phyloP scores from a whole-genome alignment of 345 rosid species.

The Acer saccharum region DNA sequence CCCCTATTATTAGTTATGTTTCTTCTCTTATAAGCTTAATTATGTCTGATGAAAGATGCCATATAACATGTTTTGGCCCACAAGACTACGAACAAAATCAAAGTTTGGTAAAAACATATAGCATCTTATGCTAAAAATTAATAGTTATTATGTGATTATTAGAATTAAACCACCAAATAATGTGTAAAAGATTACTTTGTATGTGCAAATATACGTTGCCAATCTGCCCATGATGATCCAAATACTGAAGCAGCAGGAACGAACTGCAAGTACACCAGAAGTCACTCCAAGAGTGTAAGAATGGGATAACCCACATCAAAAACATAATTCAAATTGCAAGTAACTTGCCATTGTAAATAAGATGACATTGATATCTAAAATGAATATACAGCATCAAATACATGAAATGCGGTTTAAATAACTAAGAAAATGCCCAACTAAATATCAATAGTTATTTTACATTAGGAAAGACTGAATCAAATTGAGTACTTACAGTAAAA shows the following conservation, averaged over 20 bases:
- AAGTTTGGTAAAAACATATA: not conserved
- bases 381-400: not conserved
- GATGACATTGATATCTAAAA: not conserved
- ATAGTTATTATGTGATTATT: not conserved
- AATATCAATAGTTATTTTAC: not conserved
- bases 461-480: not conserved
- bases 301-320: not conserved
- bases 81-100: not conserved
- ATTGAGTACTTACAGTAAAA: constrained; percentile 59
- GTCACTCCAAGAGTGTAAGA: not conserved
- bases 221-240: constrained; percentile 77
- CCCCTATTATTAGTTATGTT: not conserved
- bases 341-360: not conserved
- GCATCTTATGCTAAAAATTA: not conserved
- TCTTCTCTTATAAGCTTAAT: not conserved
- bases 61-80: not conserved
- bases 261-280: constrained; percentile 42
- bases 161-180: not conserved
- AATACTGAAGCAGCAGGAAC: constrained; percentile 73
- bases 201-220: constrained; percentile 64
- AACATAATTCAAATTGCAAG: not conserved
- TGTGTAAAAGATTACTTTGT: constrained; percentile 49
- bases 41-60: not conserved
- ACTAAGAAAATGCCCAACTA: not conserved
- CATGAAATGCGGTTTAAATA: not conserved